Percentiles rank a stretch among this genome's conserved stretches.
Conservation (phyloP, 2,329 filamentous ascomycete species). For the Lachnellula subtilissima region DNA sequence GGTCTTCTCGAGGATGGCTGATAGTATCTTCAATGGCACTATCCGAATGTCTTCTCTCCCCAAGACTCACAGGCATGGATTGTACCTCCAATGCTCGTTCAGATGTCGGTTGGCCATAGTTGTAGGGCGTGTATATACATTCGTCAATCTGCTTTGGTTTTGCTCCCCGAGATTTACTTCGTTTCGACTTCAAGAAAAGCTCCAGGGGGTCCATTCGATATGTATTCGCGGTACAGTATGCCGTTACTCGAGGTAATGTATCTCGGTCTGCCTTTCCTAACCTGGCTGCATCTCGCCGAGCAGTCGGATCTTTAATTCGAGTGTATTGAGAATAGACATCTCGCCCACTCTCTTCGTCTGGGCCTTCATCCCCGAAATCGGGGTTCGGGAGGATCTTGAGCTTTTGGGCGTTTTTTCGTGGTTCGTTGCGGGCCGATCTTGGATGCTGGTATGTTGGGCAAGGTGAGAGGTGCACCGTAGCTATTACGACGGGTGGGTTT, state of each 20-base stretch:
- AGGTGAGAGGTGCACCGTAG: constrained; percentile 50
- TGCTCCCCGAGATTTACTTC: constrained; percentile 69
- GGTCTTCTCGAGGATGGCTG: constrained; percentile 51
- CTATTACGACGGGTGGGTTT: constrained; percentile 84
- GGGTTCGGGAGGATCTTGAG: constrained; percentile 94
- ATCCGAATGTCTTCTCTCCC: constrained; percentile 70
- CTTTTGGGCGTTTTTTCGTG: constrained; percentile 90
- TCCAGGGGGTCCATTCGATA: constrained; percentile 88
- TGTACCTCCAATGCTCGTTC: constrained; percentile 24
- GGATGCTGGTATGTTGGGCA: constrained; percentile 34
- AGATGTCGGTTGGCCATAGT: constrained; percentile 56
- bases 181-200: constrained; percentile 79
- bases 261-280: constrained; percentile 91
- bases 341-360: constrained; percentile 84
- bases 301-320: constrained; percentile 92
- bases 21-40: constrained; percentile 63
- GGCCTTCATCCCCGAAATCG: constrained; percentile 68
- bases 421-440: constrained; percentile 95
- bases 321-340: constrained; percentile 99
- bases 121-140: constrained; percentile 94
- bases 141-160: constrained; percentile 93
- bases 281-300: constrained; percentile 83
- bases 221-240: constrained; percentile 89
- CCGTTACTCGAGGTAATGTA: constrained; percentile 82
- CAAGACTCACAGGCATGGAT: constrained; percentile 36